A percentile compares a stretch with the other conserved stretches of the same genome.
Evolutionary conservation across 2,329 filamentous ascomycete species (phyloP).

Genomic region (Colletotrichum musicola): DNA sequence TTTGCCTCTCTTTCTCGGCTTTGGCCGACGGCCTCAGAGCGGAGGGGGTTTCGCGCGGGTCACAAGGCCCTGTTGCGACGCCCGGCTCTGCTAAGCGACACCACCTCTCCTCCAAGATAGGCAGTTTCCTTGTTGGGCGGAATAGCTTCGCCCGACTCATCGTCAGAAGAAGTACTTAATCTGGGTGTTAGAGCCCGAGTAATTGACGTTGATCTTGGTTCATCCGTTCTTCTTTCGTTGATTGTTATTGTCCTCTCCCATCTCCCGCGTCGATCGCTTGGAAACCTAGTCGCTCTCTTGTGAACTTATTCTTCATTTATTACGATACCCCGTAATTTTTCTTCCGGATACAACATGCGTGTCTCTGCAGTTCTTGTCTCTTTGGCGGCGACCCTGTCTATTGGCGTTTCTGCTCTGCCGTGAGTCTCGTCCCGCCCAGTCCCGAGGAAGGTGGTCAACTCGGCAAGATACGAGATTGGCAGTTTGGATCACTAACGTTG

Average conservation of each 20-base stretch:
- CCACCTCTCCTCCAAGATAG: not conserved
- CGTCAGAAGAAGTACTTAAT: not conserved
- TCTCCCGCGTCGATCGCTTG: not conserved
- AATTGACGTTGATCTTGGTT: not conserved
- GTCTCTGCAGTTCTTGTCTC: not conserved
- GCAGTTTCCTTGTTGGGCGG: slow-evolving; percentile 1
- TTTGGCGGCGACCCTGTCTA: not conserved
- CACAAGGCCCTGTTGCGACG: not conserved
- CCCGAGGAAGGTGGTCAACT: not conserved
- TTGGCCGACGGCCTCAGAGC: not conserved
- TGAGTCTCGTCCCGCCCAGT: not conserved
- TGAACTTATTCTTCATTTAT: not conserved
- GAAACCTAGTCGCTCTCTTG: not conserved
- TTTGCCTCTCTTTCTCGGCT: not conserved
- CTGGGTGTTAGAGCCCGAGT: no score
- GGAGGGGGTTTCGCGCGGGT: not conserved
- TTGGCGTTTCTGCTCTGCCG: not conserved
- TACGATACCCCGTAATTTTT: not conserved
- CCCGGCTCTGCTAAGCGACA: not conserved
- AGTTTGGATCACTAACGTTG: not conserved
- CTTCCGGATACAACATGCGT: not conserved
- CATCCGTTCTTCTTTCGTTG: not conserved
- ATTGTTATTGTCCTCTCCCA: not conserved
- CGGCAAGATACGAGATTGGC: no score
- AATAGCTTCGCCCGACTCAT: not conserved